phyloP scores from a whole-genome alignment of 768 basidiomycete genomes.

The Tricholoma bakamatsutake region DNA sequence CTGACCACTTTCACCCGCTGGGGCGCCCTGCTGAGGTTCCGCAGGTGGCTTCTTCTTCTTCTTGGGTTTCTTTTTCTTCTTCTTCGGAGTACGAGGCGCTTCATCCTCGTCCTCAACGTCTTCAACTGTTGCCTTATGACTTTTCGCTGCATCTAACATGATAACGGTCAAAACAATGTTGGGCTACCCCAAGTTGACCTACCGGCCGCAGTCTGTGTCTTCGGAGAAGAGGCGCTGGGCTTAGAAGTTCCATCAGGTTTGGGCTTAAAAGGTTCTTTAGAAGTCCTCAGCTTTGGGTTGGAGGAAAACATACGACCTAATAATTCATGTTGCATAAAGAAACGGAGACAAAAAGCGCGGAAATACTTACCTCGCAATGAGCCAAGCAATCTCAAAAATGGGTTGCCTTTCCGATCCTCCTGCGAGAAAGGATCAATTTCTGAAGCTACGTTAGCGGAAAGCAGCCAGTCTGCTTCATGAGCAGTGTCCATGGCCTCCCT shows the following conservation, averaged over 20 bases:
- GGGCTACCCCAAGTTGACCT: not conserved
- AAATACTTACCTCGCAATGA: conserved; percentile 56
- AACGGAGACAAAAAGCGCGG: not conserved
- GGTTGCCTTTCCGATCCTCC: conserved; percentile 61
- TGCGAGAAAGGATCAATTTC: conserved; percentile 40
- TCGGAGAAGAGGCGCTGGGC: not conserved
- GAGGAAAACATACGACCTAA: conserved; percentile 61
- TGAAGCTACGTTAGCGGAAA: conserved; percentile 32
- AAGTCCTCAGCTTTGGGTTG: conserved; percentile 33
- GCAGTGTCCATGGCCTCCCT: conserved; percentile 72
- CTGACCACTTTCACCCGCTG: conserved; percentile 11
- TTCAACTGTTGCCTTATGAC: conserved; percentile 52
- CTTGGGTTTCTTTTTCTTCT: conserved; percentile 61
- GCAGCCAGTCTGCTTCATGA: conserved; percentile 53
- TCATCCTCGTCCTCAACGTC: conserved; percentile 72
- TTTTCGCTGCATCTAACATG: conserved; percentile 17
- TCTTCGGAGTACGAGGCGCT: conserved; percentile 28
- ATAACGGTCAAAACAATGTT: not conserved
- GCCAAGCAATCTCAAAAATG: conserved; percentile 71
- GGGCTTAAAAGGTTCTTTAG: not conserved
- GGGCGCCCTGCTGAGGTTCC: conserved; percentile 13
- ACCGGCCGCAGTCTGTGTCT: not conserved
- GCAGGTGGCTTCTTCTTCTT: conserved; percentile 53
- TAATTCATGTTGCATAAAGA: conserved; percentile 1
- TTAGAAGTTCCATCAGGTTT: not conserved